Base-by-base conservation (phyloP, 2,329 filamentous ascomycete genomes). In the Trichoderma breve region DNA sequence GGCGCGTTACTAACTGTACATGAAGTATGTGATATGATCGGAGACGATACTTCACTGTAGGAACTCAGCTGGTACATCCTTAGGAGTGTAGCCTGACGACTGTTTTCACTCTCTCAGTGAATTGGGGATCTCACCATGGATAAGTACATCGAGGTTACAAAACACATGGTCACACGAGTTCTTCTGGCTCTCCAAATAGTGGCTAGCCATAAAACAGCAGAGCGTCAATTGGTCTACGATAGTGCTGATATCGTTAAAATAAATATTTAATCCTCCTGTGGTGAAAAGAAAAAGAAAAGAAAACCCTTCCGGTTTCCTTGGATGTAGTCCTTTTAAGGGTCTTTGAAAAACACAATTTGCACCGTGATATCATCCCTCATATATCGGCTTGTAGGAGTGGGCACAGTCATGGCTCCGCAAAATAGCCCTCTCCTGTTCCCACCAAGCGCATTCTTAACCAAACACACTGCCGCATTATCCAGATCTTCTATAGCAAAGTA, bases 371-470 rank as follows among this genome's bases (percentile, higher is more conserved):
- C 93, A 76, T 96, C 93, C 75, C 92, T 89, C 60, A 82, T 78
- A 62, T 79, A 77, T 73, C 93, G 85, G 51, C 91, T 91, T 75
- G 91, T 89, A 0, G 93, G 93, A 73, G 89, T 89, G 9, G 89
- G 88, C 32, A 93, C 85, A 1, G 92, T 93, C 77, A 95, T 82
- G 63, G 93, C 82, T 5, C 92, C 93, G 74, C 90, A 90, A 28
- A 96, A 84, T 85, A 94, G 89, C 76, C 93, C 91, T 74, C 88
- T 86, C 75, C 95, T 88, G 72, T 89, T 91, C 5, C 93, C 93
- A 51, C 93, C 93, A 15, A 96, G 87, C 0, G 92, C 92, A 77
- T 96, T 97, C 74, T 93, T 89, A 55, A 94, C 88, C 51, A 96
- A 85, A 80, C 95, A 93, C 0, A 93, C 94, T 0, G 93, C 93